phyloP scores from a whole-genome alignment of 129 eudicot genomes.

The Flaveria robusta region DNA sequence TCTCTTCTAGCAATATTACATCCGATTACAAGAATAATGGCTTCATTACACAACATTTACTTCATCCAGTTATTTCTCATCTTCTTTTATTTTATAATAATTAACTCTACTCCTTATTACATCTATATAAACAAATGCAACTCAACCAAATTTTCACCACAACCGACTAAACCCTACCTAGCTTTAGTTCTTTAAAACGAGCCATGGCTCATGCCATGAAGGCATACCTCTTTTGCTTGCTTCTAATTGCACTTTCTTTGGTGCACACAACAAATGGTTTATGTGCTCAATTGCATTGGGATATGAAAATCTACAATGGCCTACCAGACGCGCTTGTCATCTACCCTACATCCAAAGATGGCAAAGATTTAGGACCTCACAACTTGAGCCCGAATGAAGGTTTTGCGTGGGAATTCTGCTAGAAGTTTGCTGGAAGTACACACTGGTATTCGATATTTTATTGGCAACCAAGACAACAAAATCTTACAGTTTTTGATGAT shows the following conservation, averaged over 20 bases:
- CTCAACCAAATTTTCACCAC: slow-evolving; percentile 10
- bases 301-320: slow-evolving; percentile 19
- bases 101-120: not conserved
- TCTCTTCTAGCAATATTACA: not conserved
- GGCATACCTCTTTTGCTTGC: slow-evolving; percentile 6
- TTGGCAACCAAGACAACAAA: not conserved
- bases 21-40: not conserved
- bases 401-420: slow-evolving; percentile 13
- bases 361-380: not conserved
- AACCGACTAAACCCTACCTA: slow-evolving; percentile 1
- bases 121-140: slow-evolving; percentile 7
- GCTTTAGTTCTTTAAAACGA: not conserved
- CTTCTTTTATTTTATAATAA: not conserved
- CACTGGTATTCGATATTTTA: not conserved
- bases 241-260: slow-evolving; percentile 1
- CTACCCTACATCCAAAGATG: not conserved
- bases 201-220: slow-evolving; percentile 20
- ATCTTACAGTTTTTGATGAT: slow-evolving; percentile 16
- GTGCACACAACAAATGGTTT: slow-evolving; percentile 17
- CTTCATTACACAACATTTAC: not conserved
- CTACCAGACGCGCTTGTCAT: not conserved
- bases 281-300: slow-evolving; percentile 12
- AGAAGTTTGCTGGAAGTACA: slow-evolving; percentile 11
- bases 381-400: not conserved
- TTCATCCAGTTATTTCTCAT: not conserved